A percentile compares a stretch with the other conserved stretches of the same genome.
These are phyloP conservation scores for Dendrocalamus sinicus DNA, from an alignment of 176 grass and related monocot genomes.

Conservation along the genomic window DNA sequence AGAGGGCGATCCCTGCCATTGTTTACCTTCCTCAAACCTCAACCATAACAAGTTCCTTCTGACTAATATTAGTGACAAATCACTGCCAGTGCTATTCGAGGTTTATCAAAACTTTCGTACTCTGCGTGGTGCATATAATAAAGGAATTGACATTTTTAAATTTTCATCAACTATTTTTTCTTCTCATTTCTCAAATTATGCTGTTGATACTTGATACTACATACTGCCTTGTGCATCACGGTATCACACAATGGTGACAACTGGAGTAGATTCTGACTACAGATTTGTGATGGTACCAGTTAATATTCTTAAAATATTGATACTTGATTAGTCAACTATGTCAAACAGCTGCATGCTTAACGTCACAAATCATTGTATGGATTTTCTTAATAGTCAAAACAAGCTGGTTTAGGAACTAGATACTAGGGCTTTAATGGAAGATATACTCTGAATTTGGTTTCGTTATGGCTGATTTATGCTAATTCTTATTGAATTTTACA, in stretches of 20 bases:
- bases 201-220: neutral
- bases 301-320: constrained; percentile 2
- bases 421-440: constrained; percentile 12
- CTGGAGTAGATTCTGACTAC: neutral
- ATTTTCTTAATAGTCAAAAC: constrained; percentile 8
- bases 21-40: too few species aligned
- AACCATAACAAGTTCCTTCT: neutral
- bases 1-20: too few species aligned
- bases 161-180: neutral
- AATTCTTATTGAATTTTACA: constrained; percentile 15
- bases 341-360: constrained; percentile 28
- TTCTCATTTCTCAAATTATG: constrained; percentile 13
- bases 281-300: constrained; percentile 10
- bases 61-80: neutral
- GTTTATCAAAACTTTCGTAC: neutral
- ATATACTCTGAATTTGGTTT: constrained; percentile 1
- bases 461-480: neutral
- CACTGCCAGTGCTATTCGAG: constrained; percentile 7
- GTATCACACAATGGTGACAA: neutral
- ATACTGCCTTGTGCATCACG: neutral
- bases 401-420: constrained; percentile 21
- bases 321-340: constrained; percentile 29
- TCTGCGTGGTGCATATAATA: neutral
- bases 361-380: neutral
- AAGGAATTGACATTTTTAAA: neutral